phyloP scores from a whole-genome alignment of 1,284 basidiomycete species.

The Sanghuangporus sanghuang region DNA sequence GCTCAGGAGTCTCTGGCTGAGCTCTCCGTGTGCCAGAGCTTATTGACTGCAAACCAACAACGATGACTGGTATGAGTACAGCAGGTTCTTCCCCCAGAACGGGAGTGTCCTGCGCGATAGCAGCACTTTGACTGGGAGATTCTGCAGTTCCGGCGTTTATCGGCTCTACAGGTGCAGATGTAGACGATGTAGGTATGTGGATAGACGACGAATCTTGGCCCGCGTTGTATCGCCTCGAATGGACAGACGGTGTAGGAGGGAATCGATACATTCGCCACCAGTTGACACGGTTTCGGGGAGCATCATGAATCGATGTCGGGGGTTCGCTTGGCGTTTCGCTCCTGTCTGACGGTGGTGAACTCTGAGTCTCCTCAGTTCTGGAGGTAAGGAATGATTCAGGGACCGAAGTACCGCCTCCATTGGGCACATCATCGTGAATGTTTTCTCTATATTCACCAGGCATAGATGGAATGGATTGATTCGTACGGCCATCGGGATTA shows the following conservation, averaged over 20 bases:
- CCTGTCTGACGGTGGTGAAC: background rate
- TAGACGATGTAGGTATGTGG: background rate
- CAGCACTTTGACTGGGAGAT: background rate
- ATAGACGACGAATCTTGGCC: background rate
- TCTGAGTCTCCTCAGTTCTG: background rate
- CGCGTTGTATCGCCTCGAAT: slow-evolving; percentile 17
- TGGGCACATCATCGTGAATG: no score
- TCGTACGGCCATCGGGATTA: no score
- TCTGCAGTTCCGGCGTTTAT: slow-evolving; percentile 1
- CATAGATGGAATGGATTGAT: no score
- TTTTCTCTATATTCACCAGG: no score
- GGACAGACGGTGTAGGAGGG: slow-evolving; percentile 49
- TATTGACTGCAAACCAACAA: slow-evolving; percentile 74
- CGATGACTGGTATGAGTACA: slow-evolving; percentile 71
- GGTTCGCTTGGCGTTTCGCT: background rate
- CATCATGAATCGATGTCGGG: slow-evolving; percentile 5
- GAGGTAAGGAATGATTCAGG: no score
- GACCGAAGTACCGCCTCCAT: no score
- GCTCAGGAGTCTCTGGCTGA: background rate
- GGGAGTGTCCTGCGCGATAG: slow-evolving; percentile 11
- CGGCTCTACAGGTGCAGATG: background rate
- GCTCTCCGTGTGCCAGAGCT: background rate
- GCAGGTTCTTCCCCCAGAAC: slow-evolving; percentile 26
- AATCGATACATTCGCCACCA: slow-evolving; percentile 80
- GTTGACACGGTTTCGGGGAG: slow-evolving; percentile 51